phyloP scores from a whole-genome alignment of 2,329 filamentous ascomycete genomes.

The Fusarium nematophilum region DNA sequence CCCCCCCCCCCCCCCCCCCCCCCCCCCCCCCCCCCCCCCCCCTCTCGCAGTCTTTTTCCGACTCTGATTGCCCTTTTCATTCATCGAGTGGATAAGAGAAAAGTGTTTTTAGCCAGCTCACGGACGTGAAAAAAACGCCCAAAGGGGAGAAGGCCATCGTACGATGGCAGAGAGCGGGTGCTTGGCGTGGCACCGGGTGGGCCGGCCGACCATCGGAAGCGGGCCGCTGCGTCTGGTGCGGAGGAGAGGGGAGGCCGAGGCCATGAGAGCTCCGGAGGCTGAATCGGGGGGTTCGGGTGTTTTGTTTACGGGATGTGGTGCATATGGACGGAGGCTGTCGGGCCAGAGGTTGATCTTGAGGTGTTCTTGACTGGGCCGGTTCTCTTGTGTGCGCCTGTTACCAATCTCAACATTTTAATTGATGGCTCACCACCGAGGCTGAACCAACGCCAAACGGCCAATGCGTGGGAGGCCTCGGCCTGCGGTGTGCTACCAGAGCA shows the following conservation, averaged over 20 bases:
- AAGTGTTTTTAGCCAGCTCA: neutral
- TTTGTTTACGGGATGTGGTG: neutral
- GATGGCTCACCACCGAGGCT: constrained; percentile 5
- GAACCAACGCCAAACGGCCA: neutral
- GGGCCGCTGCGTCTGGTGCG: constrained; percentile 35
- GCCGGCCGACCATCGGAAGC: constrained; percentile 41
- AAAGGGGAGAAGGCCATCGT: constrained; percentile 31
- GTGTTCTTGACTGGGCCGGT: too few relatives aligned
- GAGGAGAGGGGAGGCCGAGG: constrained; percentile 7
- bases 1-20: too few relatives aligned
- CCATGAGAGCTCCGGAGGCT: constrained; percentile 16
- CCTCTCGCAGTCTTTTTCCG: too few relatives aligned
- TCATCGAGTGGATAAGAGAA: neutral
- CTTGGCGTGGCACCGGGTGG: constrained; percentile 39
- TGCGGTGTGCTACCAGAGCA: constrained; percentile 5
- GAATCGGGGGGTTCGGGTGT: constrained; percentile 6
- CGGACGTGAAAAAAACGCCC: neutral
- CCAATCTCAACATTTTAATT: constrained; percentile 5
- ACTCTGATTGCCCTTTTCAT: constrained; percentile 4
- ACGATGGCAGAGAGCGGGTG: constrained; percentile 35
- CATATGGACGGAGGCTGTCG: constrained; percentile 4
- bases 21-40: too few relatives aligned
- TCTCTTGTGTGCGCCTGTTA: neutral
- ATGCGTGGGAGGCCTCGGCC: neutral
- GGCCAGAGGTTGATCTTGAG: too few relatives aligned